These are phyloP conservation scores for Pseudogymnoascus sp. DNA, from an alignment of 2,329 filamentous ascomycete genomes.

Conservation along the genomic window DNA sequence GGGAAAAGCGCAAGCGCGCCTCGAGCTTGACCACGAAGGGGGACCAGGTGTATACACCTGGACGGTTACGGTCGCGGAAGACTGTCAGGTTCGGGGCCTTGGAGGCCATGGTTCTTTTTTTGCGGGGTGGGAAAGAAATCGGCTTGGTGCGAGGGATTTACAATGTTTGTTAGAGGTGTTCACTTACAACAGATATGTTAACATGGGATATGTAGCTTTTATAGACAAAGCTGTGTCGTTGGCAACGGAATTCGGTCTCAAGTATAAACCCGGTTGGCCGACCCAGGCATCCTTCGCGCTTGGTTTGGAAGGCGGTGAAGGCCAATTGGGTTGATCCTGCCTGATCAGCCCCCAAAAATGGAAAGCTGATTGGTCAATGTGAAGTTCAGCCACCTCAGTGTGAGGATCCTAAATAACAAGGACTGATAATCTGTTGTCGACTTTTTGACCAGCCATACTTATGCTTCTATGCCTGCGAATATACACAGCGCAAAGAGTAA, in stretches of 20 bases:
- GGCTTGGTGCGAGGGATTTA: neutral
- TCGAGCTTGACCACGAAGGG: conserved; percentile 57
- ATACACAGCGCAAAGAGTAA: neutral
- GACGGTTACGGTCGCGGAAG: neutral
- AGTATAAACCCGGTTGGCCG: conserved; percentile 2
- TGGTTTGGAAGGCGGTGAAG: neutral
- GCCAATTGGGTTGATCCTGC: neutral
- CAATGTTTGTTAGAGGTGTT: neutral
- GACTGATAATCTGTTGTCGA: neutral
- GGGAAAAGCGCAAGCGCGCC: conserved; percentile 47
- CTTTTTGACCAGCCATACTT: neutral
- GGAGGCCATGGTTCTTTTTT: neutral
- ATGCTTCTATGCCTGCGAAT: neutral
- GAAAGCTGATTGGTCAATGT: neutral
- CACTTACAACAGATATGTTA: neutral
- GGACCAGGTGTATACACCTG: conserved; percentile 38
- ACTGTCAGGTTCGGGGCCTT: neutral
- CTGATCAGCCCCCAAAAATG: neutral
- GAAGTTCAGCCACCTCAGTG: neutral
- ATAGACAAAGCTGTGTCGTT: neutral
- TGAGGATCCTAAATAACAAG: neutral
- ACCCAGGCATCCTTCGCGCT: neutral
- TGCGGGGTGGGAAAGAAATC: neutral
- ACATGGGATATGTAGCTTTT: neutral
- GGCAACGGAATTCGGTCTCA: neutral